Base-by-base conservation (phyloP, 1,139 yeast species). In the Nakaseomyces bracarensis region DNA sequence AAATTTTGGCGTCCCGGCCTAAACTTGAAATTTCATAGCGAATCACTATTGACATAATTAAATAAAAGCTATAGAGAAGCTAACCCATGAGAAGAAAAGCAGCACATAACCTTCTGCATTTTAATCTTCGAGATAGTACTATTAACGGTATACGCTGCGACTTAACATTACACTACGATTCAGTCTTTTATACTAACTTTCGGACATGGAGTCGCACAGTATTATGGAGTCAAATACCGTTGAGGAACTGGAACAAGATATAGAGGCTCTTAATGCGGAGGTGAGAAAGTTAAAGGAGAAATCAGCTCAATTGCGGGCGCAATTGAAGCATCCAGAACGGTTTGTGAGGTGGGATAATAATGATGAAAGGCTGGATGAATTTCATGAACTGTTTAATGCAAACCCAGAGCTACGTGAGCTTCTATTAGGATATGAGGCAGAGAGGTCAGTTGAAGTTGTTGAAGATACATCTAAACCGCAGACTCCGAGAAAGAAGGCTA, bases 221-320 rank as follows among this genome's bases (percentile, higher is more conserved):
- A 27, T 27, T 14, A 34, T 20, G 33, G 41, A 34, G 15, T 25
- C 36, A 21, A 23, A 50, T 4, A 50, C 46, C 3, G 13, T 53
- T 5, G 47, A 40, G 3, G 58, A 55, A 21, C 39, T 51, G 16
- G 52, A 55, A 36, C 62, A 58, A 36, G 63, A 60, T 46, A 51
- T 58, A 25, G 53, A 45, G 16, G 52, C 62, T 3, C 41, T 60
- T 18, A 46, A 41, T 31, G 48, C 44, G 25, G 63, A 60, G 8
- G 43, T 38, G 6, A 34, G 43, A 13, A 49, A 45, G 34, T 48
- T 48, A 27, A 42, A 45, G 38, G 39, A 33, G 13, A 25, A 49
- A 21, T 37, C 38, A 23, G 38, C 22, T 11, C 38, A 37, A 20
- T 13, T 39, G 16, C 36, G 39, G 18, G 18, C 36, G 13, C 42